These are phyloP conservation scores for Trichoderma erinaceum DNA, from an alignment of 495 filamentous ascomycete genomes.

Conservation along the genomic window DNA sequence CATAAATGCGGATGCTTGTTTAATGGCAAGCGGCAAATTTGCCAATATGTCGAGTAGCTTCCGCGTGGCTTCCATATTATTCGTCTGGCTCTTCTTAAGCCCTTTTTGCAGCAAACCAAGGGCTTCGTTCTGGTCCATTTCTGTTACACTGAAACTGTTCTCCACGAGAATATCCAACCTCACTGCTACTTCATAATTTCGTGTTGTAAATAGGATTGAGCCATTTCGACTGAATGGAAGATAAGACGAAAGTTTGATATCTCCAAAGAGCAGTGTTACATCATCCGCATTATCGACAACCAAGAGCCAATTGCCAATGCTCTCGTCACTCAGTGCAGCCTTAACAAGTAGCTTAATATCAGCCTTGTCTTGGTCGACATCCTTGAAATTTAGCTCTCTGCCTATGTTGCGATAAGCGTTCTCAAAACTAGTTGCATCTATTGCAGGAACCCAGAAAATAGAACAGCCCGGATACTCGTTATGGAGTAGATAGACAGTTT, in stretches of 20 bases:
- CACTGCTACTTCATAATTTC: slow-evolving; percentile 25
- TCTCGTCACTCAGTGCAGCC: slow-evolving; percentile 27
- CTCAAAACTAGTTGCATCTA: slow-evolving; percentile 33
- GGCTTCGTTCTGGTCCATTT: slow-evolving; percentile 29
- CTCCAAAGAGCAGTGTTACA: slow-evolving; percentile 27
- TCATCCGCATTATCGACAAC: slow-evolving; percentile 51
- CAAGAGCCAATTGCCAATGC: slow-evolving; percentile 41
- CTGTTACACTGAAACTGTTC: slow-evolving; percentile 21
- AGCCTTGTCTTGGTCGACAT: neutral
- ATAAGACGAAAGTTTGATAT: slow-evolving; percentile 20
- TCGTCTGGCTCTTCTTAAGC: slow-evolving; percentile 18
- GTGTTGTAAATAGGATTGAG: slow-evolving; percentile 38
- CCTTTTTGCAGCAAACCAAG: slow-evolving; percentile 19
- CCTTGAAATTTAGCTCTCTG: slow-evolving; percentile 24
- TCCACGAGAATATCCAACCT: slow-evolving; percentile 16
- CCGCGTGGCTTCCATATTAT: slow-evolving; percentile 16
- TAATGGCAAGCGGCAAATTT: slow-evolving; percentile 41
- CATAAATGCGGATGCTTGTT: slow-evolving; percentile 45
- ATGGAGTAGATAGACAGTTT: slow-evolving; percentile 38
- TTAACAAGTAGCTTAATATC: slow-evolving; percentile 34
- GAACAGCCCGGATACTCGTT: slow-evolving; percentile 31
- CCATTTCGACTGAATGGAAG: slow-evolving; percentile 34
- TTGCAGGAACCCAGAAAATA: slow-evolving; percentile 45
- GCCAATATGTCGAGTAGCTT: slow-evolving; percentile 33
- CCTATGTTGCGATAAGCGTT: slow-evolving; percentile 42